These are phyloP conservation scores for Salicornia ramosissima DNA, from an alignment of 148 eudicot species.

Conservation along the genomic window DNA sequence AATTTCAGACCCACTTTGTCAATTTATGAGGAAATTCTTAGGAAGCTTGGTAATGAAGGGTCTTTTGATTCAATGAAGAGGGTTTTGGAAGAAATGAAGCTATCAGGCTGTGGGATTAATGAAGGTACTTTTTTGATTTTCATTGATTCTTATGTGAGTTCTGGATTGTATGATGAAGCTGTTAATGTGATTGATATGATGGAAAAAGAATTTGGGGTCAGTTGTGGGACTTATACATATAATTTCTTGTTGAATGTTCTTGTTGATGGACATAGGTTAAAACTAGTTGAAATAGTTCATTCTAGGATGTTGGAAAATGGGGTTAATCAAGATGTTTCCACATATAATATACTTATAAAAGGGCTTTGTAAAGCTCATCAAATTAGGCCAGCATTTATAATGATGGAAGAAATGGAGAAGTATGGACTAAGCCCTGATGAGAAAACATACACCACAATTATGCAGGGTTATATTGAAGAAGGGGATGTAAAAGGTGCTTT, in stretches of 20 bases:
- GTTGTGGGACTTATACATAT: slow-evolving; percentile 47
- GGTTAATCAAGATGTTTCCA: slow-evolving; percentile 70
- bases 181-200: slow-evolving; percentile 68
- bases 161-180: slow-evolving; percentile 65
- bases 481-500: slow-evolving; percentile 75
- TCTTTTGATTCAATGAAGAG: slow-evolving; percentile 59
- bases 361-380: slow-evolving; percentile 94
- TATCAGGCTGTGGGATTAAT: slow-evolving; percentile 31
- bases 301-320: slow-evolving; percentile 56
- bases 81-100: slow-evolving; percentile 63
- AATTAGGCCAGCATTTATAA: slow-evolving; percentile 85
- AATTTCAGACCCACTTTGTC: slow-evolving; percentile 62
- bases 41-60: slow-evolving; percentile 63
- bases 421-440: slow-evolving; percentile 77
- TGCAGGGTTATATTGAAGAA: slow-evolving; percentile 91
- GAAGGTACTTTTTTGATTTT: slow-evolving; percentile 75
- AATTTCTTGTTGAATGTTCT: slow-evolving; percentile 81
- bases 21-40: slow-evolving; percentile 58
- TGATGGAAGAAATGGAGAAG: slow-evolving; percentile 92
- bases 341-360: slow-evolving; percentile 81
- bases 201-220: slow-evolving; percentile 59
- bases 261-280: slow-evolving; percentile 82
- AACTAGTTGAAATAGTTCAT: slow-evolving; percentile 68
- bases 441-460: slow-evolving; percentile 79
- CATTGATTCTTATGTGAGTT: slow-evolving; percentile 60